Evolutionary conservation across 441 rosid genomes (phyloP).

Genomic region (Populus hybrid): DNA sequence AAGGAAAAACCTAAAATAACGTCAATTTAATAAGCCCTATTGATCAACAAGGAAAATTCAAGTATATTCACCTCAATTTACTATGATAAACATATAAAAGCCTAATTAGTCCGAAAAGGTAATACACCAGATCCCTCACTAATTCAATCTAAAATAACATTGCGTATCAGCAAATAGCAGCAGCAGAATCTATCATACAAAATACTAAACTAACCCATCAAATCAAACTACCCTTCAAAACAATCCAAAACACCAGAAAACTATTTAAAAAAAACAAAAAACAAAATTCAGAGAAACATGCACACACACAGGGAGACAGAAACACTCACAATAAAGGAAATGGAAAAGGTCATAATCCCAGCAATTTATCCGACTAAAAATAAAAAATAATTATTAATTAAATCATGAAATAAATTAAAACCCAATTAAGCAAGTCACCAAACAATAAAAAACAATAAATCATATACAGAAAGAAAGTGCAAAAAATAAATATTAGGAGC

Average conservation of each 20-base stretch:
- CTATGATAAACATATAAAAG: too few relatives aligned
- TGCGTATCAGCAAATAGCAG: constrained; percentile 23
- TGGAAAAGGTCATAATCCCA: constrained; percentile 18
- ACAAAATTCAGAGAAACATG: constrained; percentile 14
- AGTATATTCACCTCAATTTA: too few relatives aligned
- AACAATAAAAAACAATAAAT: constrained; percentile 9
- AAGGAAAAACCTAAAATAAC: too few relatives aligned
- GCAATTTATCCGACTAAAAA: constrained; percentile 10
- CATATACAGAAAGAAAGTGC: constrained; percentile 18
- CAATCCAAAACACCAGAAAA: constrained; percentile 16
- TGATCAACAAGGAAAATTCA: too few relatives aligned
- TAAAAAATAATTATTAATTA: background rate
- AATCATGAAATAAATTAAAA: constrained; percentile 11
- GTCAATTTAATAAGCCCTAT: too few relatives aligned
- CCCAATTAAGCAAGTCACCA: constrained; percentile 26
- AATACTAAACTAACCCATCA: constrained; percentile 26
- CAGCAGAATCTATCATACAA: constrained; percentile 23
- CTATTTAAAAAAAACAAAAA: background rate
- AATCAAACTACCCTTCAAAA: background rate
- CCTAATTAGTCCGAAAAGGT: background rate
- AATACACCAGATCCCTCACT: constrained; percentile 36
- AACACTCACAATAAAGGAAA: constrained; percentile 8
- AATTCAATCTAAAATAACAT: constrained; percentile 17
- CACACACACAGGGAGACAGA: background rate
- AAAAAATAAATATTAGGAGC: constrained; percentile 22